phyloP scores from a whole-genome alignment of 1,284 basidiomycete species.

The Cryptococcus sp. region DNA sequence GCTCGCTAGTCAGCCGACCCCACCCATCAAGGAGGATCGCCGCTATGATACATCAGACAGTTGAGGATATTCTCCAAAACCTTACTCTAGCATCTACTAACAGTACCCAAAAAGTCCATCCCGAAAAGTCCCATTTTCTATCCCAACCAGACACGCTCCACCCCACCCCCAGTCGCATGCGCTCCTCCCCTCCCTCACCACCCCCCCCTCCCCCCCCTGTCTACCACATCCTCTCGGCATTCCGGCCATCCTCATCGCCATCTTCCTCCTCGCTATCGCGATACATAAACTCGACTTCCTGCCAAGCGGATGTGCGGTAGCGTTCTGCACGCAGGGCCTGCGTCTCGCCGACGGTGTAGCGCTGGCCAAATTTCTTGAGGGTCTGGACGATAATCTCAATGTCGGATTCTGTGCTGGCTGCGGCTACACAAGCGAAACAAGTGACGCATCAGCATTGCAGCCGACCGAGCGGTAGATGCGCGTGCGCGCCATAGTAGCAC shows the following conservation, averaged over 20 bases:
- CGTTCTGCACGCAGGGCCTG: slow-evolving; percentile 30
- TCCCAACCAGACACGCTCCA: neutral
- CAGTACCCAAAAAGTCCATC: neutral
- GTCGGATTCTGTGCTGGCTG: slow-evolving; percentile 28
- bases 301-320: slow-evolving; percentile 19
- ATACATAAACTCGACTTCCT: slow-evolving; percentile 28
- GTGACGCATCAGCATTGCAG: neutral
- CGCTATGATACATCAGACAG: too few species aligned
- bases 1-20: too few species aligned
- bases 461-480: neutral
- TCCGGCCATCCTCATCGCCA: neutral
- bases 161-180: neutral
- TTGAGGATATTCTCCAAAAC: too few species aligned
- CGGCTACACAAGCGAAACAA: slow-evolving; percentile 6
- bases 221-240: neutral
- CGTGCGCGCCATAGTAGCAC: neutral
- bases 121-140: too few species aligned
- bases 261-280: slow-evolving; percentile 13
- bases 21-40: too few species aligned
- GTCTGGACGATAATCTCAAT: slow-evolving; percentile 31
- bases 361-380: slow-evolving; percentile 25
- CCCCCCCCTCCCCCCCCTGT: slow-evolving; percentile 4
- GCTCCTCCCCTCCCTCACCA: neutral
- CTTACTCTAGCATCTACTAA: too few species aligned
- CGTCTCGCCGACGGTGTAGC: slow-evolving; percentile 24